Conservation (phyloP, 192 early-diverging fungal genomes). For the Backusella morwellensis region DNA sequence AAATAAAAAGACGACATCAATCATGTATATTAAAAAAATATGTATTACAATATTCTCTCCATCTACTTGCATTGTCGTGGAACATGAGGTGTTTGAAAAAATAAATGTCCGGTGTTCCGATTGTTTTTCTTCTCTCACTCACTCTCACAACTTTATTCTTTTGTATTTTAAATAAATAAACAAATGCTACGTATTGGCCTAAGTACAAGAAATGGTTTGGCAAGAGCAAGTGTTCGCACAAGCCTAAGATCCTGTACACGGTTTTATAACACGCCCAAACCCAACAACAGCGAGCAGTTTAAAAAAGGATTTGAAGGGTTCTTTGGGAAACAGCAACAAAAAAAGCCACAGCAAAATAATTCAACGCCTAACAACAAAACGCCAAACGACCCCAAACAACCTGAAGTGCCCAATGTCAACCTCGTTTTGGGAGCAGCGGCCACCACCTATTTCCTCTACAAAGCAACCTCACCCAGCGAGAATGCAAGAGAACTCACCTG, state of each 20-base stretch:
- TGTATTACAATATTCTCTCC: too few relatives aligned
- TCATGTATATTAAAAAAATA: too few relatives aligned
- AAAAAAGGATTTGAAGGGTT: constrained; percentile 71
- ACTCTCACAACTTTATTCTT: not conserved
- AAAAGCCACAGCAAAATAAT: constrained; percentile 15
- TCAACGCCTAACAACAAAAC: constrained; percentile 21
- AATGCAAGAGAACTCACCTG: constrained; percentile 74
- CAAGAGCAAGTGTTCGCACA: not conserved
- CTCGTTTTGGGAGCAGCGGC: constrained; percentile 39
- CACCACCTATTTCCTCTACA: constrained; percentile 45
- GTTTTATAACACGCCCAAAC: not conserved
- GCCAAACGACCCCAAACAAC: constrained; percentile 10
- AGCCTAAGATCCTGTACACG: not conserved
- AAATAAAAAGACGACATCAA: too few relatives aligned
- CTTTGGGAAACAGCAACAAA: constrained; percentile 46
- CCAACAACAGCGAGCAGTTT: not conserved
- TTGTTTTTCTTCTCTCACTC: not conserved
- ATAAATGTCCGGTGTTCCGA: not conserved
- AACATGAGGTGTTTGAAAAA: not conserved
- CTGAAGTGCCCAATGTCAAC: constrained; percentile 30
- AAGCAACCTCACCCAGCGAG: constrained; percentile 36
- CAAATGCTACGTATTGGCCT: not conserved
- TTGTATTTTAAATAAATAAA: not conserved
- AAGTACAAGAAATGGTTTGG: not conserved
- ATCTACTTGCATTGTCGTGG: not conserved